phyloP scores from a whole-genome alignment of 2,329 filamentous ascomycete species.

The Rasamsonia emersonii region DNA sequence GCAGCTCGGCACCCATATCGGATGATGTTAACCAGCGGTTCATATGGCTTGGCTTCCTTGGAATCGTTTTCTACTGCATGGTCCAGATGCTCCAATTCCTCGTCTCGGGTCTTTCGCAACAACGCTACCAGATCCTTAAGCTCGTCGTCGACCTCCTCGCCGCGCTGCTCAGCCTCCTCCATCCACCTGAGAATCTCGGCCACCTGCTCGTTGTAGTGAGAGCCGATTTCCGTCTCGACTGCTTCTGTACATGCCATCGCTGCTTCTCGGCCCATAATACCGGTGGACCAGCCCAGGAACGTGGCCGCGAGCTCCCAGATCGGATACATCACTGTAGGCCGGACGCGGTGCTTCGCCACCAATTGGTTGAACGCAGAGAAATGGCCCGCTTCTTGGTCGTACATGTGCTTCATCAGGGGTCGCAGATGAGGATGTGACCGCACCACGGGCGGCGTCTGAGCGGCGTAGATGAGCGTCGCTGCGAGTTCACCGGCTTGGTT shows the following conservation, averaged over 20 bases:
- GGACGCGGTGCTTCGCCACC: conserved; percentile 76
- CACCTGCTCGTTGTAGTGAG: conserved; percentile 92
- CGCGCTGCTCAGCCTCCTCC: conserved; percentile 62
- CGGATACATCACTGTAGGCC: conserved; percentile 87
- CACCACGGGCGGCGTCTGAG: conserved; percentile 75
- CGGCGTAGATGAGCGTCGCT: conserved; percentile 84
- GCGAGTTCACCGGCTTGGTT: conserved; percentile 98
- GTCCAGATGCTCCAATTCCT: conserved; percentile 94
- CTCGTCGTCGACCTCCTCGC: conserved; percentile 74
- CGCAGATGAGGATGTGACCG: conserved; percentile 77
- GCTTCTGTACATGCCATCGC: conserved; percentile 99
- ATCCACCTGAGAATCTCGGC: conserved; percentile 73
- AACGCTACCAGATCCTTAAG: conserved; percentile 62
- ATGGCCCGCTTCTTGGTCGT: conserved; percentile 88
- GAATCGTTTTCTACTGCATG: conserved; percentile 91
- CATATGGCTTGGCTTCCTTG: conserved; percentile 81
- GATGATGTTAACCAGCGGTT: conserved; percentile 78
- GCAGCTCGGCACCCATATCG: conserved; percentile 82
- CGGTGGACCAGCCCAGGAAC: conserved; percentile 80
- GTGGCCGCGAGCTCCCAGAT: conserved; percentile 76
- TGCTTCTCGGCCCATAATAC: conserved; percentile 78
- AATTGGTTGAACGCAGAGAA: conserved; percentile 77
- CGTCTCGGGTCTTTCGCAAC: conserved; percentile 77
- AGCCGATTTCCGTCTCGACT: conserved; percentile 95
- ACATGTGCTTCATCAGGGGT: conserved; percentile 94